Conservation (phyloP, 257 asterid species). For the Misopates orontium region DNA sequence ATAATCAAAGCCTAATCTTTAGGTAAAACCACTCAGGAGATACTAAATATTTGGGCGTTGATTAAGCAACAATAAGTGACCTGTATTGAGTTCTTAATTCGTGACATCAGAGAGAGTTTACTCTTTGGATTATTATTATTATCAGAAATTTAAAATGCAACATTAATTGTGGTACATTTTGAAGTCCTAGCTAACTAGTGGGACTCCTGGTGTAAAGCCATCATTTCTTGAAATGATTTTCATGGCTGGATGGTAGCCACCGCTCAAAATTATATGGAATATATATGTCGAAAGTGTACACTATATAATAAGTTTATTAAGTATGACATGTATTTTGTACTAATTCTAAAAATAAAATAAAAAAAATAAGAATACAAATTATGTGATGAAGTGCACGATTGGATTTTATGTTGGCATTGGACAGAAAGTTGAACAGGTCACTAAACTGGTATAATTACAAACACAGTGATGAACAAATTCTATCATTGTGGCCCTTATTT, state of each 20-base stretch:
- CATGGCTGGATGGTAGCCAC: neutral
- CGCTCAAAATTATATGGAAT: too few relatives aligned
- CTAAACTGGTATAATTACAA: too few relatives aligned
- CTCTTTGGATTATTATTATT: neutral
- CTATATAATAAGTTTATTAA: too few relatives aligned
- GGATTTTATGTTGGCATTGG: too few relatives aligned
- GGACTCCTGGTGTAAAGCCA: conserved; percentile 17
- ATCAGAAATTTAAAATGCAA: neutral
- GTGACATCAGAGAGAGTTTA: neutral
- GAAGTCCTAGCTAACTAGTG: conserved; percentile 14
- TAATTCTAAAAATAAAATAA: too few relatives aligned
- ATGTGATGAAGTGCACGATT: too few relatives aligned
- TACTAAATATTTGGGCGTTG: conserved; percentile 6
- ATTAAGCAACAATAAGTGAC: conserved; percentile 22
- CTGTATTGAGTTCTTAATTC: neutral
- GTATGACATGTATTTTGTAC: too few relatives aligned
- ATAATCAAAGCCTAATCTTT: conserved; percentile 20
- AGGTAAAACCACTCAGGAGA: conserved; percentile 11
- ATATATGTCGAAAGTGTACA: too few relatives aligned
- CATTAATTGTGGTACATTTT: conserved; percentile 14
- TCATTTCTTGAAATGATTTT: neutral
- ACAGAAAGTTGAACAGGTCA: too few relatives aligned
- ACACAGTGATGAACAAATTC: too few relatives aligned
- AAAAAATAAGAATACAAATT: too few relatives aligned
- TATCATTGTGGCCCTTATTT: too few relatives aligned